These are phyloP conservation scores for Aureobasidium zeae DNA, from an alignment of 2,329 filamentous ascomycete species.

Conservation along the genomic window DNA sequence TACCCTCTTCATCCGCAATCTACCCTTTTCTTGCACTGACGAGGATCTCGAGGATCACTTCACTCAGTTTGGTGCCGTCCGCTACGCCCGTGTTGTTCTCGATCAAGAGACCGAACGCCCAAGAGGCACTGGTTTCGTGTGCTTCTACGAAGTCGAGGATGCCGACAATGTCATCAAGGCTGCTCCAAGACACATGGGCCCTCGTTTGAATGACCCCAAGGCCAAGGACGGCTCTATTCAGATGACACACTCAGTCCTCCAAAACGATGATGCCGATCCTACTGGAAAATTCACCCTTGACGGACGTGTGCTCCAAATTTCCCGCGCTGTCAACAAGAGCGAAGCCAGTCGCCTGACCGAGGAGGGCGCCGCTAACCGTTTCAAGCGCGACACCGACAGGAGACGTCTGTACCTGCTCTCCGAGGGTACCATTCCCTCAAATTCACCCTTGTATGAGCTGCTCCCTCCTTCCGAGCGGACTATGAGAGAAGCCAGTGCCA, in stretches of 20 bases:
- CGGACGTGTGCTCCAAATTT: conserved; percentile 74
- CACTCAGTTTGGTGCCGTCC: conserved; percentile 71
- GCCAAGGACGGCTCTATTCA: conserved; percentile 19
- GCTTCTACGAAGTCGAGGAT: conserved; percentile 71
- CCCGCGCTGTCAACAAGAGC: conserved; percentile 73
- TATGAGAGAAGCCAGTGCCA: conserved; percentile 77
- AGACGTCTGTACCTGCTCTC: conserved; percentile 76
- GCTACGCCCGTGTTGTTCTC: conserved; percentile 86
- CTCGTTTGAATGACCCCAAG: conserved; percentile 22
- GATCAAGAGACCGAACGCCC: conserved; percentile 78
- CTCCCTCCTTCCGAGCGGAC: conserved; percentile 72
- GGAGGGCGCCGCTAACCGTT: conserved; percentile 52
- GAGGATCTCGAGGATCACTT: conserved; percentile 79
- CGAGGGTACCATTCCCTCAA: conserved; percentile 74
- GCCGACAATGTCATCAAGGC: conserved; percentile 65
- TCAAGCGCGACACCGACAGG: conserved; percentile 74
- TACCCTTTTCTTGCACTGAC: conserved; percentile 82
- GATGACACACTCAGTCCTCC: conserved; percentile 70
- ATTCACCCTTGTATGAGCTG: conserved; percentile 65
- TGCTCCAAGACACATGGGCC: conserved; percentile 52
- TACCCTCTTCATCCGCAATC: conserved; percentile 86
- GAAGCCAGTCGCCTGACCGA: conserved; percentile 70
- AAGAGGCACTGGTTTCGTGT: conserved; percentile 89
- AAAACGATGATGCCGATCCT: conserved; percentile 74
- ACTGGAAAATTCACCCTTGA: conserved; percentile 83